Evolutionary conservation across 2,329 filamentous ascomycete species (phyloP).

Genomic region (Aureobasidium vineae): DNA sequence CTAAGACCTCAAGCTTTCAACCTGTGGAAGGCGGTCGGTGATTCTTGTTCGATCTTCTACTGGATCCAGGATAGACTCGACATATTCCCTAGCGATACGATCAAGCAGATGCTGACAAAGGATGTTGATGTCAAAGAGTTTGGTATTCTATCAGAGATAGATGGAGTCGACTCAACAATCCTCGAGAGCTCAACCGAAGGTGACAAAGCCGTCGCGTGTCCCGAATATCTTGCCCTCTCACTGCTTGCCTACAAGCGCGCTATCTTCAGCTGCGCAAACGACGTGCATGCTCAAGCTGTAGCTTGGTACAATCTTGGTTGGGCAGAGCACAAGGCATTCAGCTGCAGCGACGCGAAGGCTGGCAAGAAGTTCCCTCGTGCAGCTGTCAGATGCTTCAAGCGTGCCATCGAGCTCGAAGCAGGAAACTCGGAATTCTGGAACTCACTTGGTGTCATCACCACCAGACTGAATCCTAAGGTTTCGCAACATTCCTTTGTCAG

Average conservation of each 20-base stretch:
- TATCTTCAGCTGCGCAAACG: conserved; percentile 67
- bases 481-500: conserved; percentile 91
- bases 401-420: conserved; percentile 90
- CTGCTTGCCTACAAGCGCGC: conserved; percentile 84
- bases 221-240: conserved; percentile 22
- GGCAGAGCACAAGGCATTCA: conserved; percentile 81
- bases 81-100: conserved; percentile 59
- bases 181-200: conserved; percentile 1
- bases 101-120: conserved; percentile 59
- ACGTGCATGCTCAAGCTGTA: conserved; percentile 87
- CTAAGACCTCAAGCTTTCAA: conserved; percentile 75
- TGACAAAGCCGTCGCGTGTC: not conserved
- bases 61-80: conserved; percentile 67
- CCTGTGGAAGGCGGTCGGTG: conserved; percentile 88
- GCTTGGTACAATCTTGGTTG: conserved; percentile 96
- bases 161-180: conserved; percentile 53
- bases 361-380: conserved; percentile 70
- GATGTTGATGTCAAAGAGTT: conserved; percentile 57
- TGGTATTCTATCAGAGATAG: conserved; percentile 64
- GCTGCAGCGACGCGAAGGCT: conserved; percentile 58
- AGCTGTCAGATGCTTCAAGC: conserved; percentile 87
- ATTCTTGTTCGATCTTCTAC: conserved; percentile 82
- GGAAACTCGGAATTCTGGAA: conserved; percentile 98
- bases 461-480: conserved; percentile 78
- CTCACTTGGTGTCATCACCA: conserved; percentile 85